Base-by-base conservation (phyloP, 1,284 basidiomycete species). In the Pseudozyma pruni region DNA sequence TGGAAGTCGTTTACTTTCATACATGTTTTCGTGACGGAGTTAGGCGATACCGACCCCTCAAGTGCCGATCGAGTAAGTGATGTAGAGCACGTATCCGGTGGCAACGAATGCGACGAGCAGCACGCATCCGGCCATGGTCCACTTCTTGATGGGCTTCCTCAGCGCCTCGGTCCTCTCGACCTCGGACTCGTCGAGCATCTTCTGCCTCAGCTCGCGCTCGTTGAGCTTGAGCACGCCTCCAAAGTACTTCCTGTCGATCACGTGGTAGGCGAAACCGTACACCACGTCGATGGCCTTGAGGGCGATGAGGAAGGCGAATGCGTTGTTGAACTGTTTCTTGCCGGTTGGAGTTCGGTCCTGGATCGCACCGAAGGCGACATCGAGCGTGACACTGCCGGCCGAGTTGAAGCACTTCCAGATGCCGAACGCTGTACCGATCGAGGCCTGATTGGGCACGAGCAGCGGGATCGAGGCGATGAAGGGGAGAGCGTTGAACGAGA, bases 391-490 rank as follows among this genome's bases (percentile, higher is more conserved):
- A 0, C 72, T 68, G 20, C 82, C 83, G 10, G 72, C 73, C 35
- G 81, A 83, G 52, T 78, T 78, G 56, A 75, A 72, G 4, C 83
- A 76, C 58, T 85, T 84, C 83, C 83, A 85, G n/a, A 84, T 71
- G 1, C 85, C 84, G 39, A 83, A 85, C 0, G 84, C 84, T 0
- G 83, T 83, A 2, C 84, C 85, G n/a, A 85, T 70, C 14, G 83
- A 74, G 8, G 71, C 57, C 45, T 84, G 83, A 27, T 81, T 73
- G 0, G 79, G 79, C 0, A 85, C 80, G 16, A 85, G 67, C 6
- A 85, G 73, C 1, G 85, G 84, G 22, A 85, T 83, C 2, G 80
- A 79, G 2, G 83, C 82, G 53, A 83, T 79, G 70, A 84, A 84
- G 1, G 83, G 81, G 23, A 85, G 72, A 20, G 80, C 78, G 70